Evolutionary conservation across 352 stramenopile genomes (phyloP).

Genomic region (Phytophthora pini): DNA sequence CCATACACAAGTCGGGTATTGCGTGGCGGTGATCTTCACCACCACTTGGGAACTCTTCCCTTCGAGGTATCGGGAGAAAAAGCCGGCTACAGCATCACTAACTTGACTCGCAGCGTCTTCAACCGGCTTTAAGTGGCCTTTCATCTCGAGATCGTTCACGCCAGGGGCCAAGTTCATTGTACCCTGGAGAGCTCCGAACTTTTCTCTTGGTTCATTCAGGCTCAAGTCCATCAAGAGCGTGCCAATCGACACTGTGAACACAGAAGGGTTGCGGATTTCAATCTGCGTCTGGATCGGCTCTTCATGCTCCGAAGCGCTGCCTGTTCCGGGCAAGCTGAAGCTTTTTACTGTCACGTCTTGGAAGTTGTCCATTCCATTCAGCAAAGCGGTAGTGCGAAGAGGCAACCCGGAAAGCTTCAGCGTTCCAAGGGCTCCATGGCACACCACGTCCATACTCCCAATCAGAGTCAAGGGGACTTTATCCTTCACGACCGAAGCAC

Average conservation of each 20-base stretch:
- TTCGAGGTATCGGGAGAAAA: slow-evolving; percentile 78
- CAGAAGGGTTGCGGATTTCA: slow-evolving; percentile 71
- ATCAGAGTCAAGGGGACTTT: slow-evolving; percentile 53
- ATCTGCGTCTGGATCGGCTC: slow-evolving; percentile 70
- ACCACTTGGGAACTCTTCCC: slow-evolving; percentile 60
- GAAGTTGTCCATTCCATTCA: slow-evolving; percentile 76
- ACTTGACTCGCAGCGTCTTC: slow-evolving; percentile 50
- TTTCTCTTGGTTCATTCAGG: slow-evolving; percentile 40
- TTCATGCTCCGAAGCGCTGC: slow-evolving; percentile 33
- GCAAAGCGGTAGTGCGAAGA: slow-evolving; percentile 45
- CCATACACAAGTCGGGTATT: slow-evolving; percentile 69
- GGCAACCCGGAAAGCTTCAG: slow-evolving; percentile 60
- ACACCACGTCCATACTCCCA: slow-evolving; percentile 69
- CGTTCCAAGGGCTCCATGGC: slow-evolving; percentile 61
- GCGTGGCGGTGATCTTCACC: slow-evolving; percentile 54
- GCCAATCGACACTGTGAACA: slow-evolving; percentile 75
- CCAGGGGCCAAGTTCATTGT: slow-evolving; percentile 63
- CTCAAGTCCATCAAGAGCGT: slow-evolving; percentile 61
- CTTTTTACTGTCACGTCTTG: slow-evolving; percentile 60
- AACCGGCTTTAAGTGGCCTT: slow-evolving; percentile 54
- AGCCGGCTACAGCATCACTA: slow-evolving; percentile 53
- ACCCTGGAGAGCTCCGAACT: slow-evolving; percentile 57
- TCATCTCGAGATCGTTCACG: slow-evolving; percentile 56
- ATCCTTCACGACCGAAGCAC: slow-evolving; percentile 59
- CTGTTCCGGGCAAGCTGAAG: slow-evolving; percentile 65